Conservation (phyloP, 2,329 filamentous ascomycete species). For the Aspergillus chevalieri region DNA sequence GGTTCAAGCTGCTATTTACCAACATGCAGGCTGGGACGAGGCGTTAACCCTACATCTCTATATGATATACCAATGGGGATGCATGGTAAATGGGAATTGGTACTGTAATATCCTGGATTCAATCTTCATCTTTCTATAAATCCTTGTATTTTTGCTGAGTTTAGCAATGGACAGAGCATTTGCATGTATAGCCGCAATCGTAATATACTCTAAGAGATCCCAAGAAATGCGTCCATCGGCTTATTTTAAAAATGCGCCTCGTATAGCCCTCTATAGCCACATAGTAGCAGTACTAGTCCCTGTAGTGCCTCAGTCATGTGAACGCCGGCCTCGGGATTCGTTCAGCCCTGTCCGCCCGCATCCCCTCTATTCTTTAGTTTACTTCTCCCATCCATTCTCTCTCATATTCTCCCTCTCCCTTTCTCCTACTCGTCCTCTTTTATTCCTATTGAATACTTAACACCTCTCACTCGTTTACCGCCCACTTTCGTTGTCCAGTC, state of each 20-base stretch:
- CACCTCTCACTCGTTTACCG: too few relatives aligned
- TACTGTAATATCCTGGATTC: conserved; percentile 15
- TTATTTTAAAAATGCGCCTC: too few relatives aligned
- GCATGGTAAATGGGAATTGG: conserved; percentile 10
- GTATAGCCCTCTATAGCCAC: too few relatives aligned
- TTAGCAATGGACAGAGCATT: too few relatives aligned
- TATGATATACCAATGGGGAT: not conserved
- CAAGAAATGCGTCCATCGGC: too few relatives aligned
- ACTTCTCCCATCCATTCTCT: conserved; percentile 1
- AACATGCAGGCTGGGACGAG: conserved; percentile 49
- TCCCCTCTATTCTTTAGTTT: not conserved
- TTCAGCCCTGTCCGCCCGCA: conserved; percentile 5
- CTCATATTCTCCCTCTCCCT: conserved; percentile 3
- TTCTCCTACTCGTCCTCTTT: not conserved
- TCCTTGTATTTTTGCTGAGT: too few relatives aligned
- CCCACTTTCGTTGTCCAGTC: too few relatives aligned
- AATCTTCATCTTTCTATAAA: too few relatives aligned
- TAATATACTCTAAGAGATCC: too few relatives aligned
- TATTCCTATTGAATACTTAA: conserved; percentile 4
- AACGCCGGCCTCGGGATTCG: conserved; percentile 15
- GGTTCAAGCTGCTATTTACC: conserved; percentile 81
- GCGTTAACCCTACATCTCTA: conserved; percentile 8
- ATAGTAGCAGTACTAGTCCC: too few relatives aligned
- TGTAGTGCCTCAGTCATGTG: conserved; percentile 13
- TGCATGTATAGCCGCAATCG: too few relatives aligned